phyloP scores from a whole-genome alignment of 352 stramenopile species.

The Phytophthora palmivora region DNA sequence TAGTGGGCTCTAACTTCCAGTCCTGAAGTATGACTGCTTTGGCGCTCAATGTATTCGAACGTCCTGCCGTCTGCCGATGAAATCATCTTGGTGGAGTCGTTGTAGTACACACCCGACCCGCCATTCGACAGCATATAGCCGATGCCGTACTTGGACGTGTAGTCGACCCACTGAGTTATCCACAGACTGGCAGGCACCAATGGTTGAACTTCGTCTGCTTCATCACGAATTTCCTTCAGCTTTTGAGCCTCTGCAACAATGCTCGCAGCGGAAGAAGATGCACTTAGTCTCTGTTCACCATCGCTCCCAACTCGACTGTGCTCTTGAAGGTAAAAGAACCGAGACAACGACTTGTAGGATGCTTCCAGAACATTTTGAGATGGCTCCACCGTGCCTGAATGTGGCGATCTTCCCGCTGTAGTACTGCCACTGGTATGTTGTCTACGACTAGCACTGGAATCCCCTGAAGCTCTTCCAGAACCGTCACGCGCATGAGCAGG shows the following conservation, averaged over 20 bases:
- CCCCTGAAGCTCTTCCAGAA: conserved; percentile 9
- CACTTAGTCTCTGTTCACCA: conserved; percentile 51
- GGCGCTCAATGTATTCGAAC: conserved; percentile 97
- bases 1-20: conserved; percentile 49
- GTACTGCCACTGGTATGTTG: conserved; percentile 3
- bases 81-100: conserved; percentile 99
- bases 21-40: conserved; percentile 41
- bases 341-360: conserved; percentile 62
- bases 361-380: conserved; percentile 51
- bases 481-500: conserved; percentile 29
- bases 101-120: conserved; percentile 97
- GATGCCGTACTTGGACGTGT: conserved; percentile 99
- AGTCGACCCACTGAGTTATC: conserved; percentile 98
- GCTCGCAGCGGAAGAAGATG: conserved; percentile 62
- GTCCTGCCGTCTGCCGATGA: conserved; percentile 82
- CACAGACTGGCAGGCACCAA: conserved; percentile 80
- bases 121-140: conserved; percentile 98
- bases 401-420: conserved; percentile 4
- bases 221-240: conserved; percentile 67
- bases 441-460: conserved; percentile 18
- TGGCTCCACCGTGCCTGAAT: conserved; percentile 10
- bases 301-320: conserved; percentile 38
- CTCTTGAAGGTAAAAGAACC: conserved; percentile 76
- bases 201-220: conserved; percentile 48
- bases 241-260: conserved; percentile 70